phyloP scores from a whole-genome alignment of 108 stramenopile genomes.

The Discostella pseudostelligera region DNA sequence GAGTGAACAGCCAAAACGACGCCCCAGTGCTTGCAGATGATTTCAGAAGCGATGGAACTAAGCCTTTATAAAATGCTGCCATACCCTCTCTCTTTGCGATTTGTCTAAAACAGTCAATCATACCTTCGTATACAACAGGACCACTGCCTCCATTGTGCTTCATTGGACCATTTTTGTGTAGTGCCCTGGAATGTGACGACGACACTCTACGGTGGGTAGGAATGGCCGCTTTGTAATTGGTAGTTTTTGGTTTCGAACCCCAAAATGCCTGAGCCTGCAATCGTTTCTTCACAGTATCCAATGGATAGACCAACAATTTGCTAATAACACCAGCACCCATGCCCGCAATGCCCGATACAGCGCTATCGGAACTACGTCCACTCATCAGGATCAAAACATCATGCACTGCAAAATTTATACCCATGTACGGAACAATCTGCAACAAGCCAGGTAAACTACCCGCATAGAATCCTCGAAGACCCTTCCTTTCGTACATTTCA shows the following conservation, averaged over 20 bases:
- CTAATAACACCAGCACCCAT: slow-evolving; percentile 80
- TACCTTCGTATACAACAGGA: slow-evolving; percentile 50
- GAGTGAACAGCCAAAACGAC: slow-evolving; percentile 59
- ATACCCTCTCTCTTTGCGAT: slow-evolving; percentile 68
- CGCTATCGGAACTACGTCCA: slow-evolving; percentile 28
- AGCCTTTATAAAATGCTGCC: slow-evolving; percentile 62
- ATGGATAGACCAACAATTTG: slow-evolving; percentile 90
- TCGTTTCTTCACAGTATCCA: slow-evolving; percentile 95
- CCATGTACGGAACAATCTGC: slow-evolving; percentile 93
- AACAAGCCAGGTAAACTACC: slow-evolving; percentile 78
- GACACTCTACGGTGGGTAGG: too few relatives aligned
- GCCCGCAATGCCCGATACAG: slow-evolving; percentile 66
- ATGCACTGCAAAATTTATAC: slow-evolving; percentile 88
- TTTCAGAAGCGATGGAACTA: slow-evolving; percentile 71
- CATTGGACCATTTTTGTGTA: slow-evolving; percentile 6
- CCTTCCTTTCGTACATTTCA: slow-evolving; percentile 56
- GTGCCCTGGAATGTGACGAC: too few relatives aligned
- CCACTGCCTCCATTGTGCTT: slow-evolving; percentile 2
- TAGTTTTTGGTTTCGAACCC: slow-evolving; percentile 21
- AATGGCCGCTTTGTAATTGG: background rate
- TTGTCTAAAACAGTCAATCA: slow-evolving; percentile 69
- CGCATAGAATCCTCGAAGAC: slow-evolving; percentile 81
- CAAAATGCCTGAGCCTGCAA: slow-evolving; percentile 88
- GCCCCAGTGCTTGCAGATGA: slow-evolving; percentile 52
- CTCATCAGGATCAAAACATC: slow-evolving; percentile 58